Conservation (phyloP, 257 asterid genomes). For the Nicotiana tomentosiformis region DNA sequence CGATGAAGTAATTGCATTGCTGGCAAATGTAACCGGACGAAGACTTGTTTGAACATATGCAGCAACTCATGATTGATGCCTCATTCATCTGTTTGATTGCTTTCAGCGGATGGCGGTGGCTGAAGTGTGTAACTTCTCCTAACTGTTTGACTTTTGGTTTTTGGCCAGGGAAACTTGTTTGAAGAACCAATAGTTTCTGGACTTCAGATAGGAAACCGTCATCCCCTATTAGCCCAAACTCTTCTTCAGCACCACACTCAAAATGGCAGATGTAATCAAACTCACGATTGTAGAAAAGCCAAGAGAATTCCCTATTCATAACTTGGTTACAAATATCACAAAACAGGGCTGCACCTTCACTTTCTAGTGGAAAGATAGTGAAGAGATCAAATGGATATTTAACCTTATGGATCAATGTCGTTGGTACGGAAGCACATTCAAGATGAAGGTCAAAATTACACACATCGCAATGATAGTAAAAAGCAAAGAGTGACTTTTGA, state of each 20-base stretch:
- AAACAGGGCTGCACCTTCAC: not conserved
- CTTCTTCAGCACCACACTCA: slow-evolving; percentile 5
- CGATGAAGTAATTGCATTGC: not conserved
- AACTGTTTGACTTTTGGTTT: not conserved
- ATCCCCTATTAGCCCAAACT: not conserved
- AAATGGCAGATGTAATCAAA: not conserved
- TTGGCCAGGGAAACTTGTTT: not conserved
- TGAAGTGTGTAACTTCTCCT: not conserved
- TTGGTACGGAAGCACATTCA: not conserved
- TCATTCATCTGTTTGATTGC: not conserved
- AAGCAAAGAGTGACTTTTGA: not conserved
- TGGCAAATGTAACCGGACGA: not conserved
- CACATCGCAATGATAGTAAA: slow-evolving; percentile 1
- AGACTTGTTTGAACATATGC: not conserved
- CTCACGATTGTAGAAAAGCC: not conserved
- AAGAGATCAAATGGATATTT: not conserved
- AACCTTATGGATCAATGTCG: not conserved
- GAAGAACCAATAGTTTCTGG: not conserved
- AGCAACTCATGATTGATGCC: not conserved
- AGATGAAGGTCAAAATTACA: not conserved
- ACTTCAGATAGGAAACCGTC: not conserved
- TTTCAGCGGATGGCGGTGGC: not conserved
- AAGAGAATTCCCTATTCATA: not conserved
- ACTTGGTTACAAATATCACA: not conserved
- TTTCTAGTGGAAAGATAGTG: not conserved